Evolutionary conservation across 495 filamentous ascomycete species (phyloP).

Genomic region (Aeminium ludgeri): DNA sequence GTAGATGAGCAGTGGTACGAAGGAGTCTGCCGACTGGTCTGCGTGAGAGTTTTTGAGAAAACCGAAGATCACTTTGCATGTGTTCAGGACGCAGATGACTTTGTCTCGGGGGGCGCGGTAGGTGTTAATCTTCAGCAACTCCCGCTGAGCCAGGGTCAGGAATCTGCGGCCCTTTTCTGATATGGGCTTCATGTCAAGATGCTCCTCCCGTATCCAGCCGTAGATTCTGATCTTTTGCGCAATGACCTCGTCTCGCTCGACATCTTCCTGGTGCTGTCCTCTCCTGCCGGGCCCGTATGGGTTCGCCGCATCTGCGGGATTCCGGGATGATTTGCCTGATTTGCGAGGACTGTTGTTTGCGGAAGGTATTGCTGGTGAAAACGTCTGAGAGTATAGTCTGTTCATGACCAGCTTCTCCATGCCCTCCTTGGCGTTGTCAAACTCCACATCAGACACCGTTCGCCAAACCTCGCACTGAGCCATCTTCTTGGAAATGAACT

Average conservation of each 20-base stretch:
- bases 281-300: conserved; percentile 58
- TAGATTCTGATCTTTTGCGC: conserved; percentile 95
- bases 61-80: conserved; percentile 99
- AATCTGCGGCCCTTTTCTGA: conserved; percentile 74
- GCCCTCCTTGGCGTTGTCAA: conserved; percentile 93
- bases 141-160: conserved; percentile 75
- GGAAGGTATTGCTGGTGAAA: conserved; percentile 78
- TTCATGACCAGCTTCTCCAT: conserved; percentile 99
- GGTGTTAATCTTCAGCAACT: conserved; percentile 84
- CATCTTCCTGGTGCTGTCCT: conserved; percentile 96
- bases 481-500: conserved; percentile 99
- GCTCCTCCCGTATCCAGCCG: conserved; percentile 81
- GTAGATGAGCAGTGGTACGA: conserved; percentile 89
- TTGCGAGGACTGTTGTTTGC: conserved; percentile 52
- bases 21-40: conserved; percentile 89
- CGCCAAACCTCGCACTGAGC: conserved; percentile 95
- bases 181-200: conserved; percentile 84
- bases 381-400: conserved; percentile 85
- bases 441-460: conserved; percentile 86
- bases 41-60: conserved; percentile 78
- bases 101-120: conserved; percentile 95
- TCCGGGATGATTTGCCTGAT: conserved; percentile 2
- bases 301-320: conserved; percentile 34
- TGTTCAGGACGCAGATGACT: conserved; percentile 94
- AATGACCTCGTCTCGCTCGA: conserved; percentile 86